Evolutionary conservation across 257 asterid species (phyloP), one percentile per base, ranked within the genome.

Genomic region (Ilex aquifolium): DNA sequence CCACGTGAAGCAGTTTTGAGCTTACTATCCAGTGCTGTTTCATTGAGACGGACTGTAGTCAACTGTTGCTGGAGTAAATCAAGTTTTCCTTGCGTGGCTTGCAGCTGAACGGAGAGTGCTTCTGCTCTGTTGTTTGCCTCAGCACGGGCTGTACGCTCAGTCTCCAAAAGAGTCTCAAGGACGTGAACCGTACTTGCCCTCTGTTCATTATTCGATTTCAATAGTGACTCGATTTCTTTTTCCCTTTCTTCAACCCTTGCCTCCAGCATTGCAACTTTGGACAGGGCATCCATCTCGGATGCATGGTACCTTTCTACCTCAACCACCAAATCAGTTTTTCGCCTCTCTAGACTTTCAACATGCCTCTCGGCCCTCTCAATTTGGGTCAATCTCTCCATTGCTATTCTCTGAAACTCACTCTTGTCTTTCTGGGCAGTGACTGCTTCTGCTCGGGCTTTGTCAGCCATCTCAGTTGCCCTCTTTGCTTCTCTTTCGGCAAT

Each of bases 51-150:
- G 46, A 87, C 81, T 30, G 91, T 65, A 13, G 83, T 87, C 74
- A 93, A 52, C 60, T 90, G 90, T 63, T 90, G 99, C 67, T 89
- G 85, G 32, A 88, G 86, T 57, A 74, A 71, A 61, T 90, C 95
- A 10, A 85, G 79, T 85, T 80, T 82, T 36, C 84, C 90, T 67
- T 93, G 99, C 2, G 95, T 86, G 52, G 76, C 75, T 75, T 90
- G 99, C 21, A 93, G 83, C 86, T 90, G 88, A 62, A 85, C 76
- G 30, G 99, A 93, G 46, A 93, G 87, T 55, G 90, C 79, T 63
- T 87, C 96, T 0, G 96, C 99, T 68, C 97, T 71, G 67, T 75
- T 87, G 76, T 64, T 87, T 30, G 99, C 97, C 69, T 90, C 96
- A 9, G 90, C 80, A 51, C 85, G 94, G 11, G 97, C 97, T 29